phyloP scores from a whole-genome alignment of 73 alveolate genomes.

The Tetrahymena thermophila region DNA sequence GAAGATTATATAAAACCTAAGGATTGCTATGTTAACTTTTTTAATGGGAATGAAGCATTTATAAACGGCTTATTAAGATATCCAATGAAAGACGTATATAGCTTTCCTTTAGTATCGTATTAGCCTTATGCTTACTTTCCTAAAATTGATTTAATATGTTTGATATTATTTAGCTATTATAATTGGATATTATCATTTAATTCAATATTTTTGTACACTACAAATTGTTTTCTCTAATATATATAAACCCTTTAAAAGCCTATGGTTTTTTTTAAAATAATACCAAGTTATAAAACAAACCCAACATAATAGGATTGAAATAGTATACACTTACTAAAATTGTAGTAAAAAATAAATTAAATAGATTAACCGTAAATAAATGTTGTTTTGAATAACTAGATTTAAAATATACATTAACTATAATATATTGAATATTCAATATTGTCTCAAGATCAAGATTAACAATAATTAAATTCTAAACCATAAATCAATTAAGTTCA shows the following conservation, averaged over 20 bases:
- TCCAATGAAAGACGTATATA: neutral
- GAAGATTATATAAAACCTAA: neutral
- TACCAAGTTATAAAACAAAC: neutral
- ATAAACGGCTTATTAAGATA: neutral
- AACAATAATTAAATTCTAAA: no score
- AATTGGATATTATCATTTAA: neutral
- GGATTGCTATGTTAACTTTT: neutral
- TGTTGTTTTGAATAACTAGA: no score
- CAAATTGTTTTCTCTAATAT: neutral
- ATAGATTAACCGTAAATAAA: neutral
- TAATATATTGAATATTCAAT: no score
- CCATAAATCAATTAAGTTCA: neutral
- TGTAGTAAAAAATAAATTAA: no score
- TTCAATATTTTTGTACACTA: neutral
- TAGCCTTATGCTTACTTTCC: neutral
- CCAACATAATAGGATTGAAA: neutral
- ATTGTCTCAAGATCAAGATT: no score
- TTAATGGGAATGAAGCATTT: neutral
- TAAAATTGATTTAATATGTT: neutral
- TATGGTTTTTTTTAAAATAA: neutral
- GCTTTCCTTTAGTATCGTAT: neutral
- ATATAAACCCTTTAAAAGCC: neutral
- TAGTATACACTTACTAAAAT: no score
- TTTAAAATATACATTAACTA: no score
- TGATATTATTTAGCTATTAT: neutral